Conservation (phyloP, 2,329 filamentous ascomycete species). For the Dactylellina sp. region DNA sequence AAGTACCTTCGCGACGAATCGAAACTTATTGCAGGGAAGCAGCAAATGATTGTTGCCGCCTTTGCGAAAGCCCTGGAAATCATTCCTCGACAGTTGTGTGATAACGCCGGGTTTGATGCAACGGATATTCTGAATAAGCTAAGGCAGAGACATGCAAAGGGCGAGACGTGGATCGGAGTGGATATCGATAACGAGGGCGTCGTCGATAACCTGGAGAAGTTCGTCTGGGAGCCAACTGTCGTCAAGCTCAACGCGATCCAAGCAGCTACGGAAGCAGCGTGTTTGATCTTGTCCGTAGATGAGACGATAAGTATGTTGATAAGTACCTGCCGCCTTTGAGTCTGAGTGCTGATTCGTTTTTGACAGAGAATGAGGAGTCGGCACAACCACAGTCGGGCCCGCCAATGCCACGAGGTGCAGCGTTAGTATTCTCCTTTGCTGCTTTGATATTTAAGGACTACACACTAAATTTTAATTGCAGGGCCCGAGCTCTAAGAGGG, state of each 20-base stretch:
- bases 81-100: slow-evolving; percentile 94
- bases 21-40: slow-evolving; percentile 91
- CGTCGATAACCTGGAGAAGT: slow-evolving; percentile 90
- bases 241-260: slow-evolving; percentile 98
- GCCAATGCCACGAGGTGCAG: slow-evolving; percentile 67
- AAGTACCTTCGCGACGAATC: slow-evolving; percentile 92
- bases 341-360: slow-evolving; percentile 40
- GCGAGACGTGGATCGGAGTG: slow-evolving; percentile 92
- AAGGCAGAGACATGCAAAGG: slow-evolving; percentile 94
- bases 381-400: slow-evolving; percentile 79
- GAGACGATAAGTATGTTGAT: slow-evolving; percentile 87
- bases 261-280: slow-evolving; percentile 93
- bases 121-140: slow-evolving; percentile 97
- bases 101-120: slow-evolving; percentile 98
- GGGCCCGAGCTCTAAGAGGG: slow-evolving; percentile 76
- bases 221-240: slow-evolving; percentile 96
- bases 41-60: slow-evolving; percentile 96
- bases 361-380: slow-evolving; percentile 86
- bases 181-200: slow-evolving; percentile 94
- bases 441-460: neutral
- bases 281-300: slow-evolving; percentile 93
- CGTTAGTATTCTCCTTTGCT: slow-evolving; percentile 59
- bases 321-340: neutral
- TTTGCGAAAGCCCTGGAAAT: slow-evolving; percentile 98
- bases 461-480: slow-evolving; percentile 74